Percentiles rank a stretch among this genome's conserved stretches.
phyloP scores from a whole-genome alignment of 2,329 filamentous ascomycete genomes.

The Cladosporium phlei region DNA sequence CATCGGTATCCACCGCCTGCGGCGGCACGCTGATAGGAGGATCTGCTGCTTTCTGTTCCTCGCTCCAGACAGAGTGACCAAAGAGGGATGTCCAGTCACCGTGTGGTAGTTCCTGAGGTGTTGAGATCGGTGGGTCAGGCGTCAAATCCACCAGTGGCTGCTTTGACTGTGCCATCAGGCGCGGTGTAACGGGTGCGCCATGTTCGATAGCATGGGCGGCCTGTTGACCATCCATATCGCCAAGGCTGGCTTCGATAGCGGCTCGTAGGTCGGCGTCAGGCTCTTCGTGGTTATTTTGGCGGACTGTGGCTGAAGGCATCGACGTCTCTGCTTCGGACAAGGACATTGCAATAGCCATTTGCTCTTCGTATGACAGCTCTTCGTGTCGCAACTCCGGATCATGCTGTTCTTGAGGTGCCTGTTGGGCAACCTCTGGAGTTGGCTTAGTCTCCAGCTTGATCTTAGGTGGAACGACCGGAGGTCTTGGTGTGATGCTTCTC shows the following conservation, averaged over 20 bases:
- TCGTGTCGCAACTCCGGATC: constrained; percentile 18
- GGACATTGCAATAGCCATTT: constrained; percentile 34
- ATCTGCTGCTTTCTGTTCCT: constrained; percentile 13
- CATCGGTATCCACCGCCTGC: constrained; percentile 18
- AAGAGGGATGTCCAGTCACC: constrained; percentile 22
- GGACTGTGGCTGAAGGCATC: constrained; percentile 19
- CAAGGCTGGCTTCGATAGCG: constrained; percentile 33
- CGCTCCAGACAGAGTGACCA: constrained; percentile 15
- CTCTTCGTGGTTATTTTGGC: constrained; percentile 22
- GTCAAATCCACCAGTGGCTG: constrained; percentile 27
- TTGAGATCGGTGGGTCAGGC: constrained; percentile 18
- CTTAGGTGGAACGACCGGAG: constrained; percentile 44
- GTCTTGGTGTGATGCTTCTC: constrained; percentile 38
- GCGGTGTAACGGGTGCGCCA: constrained; percentile 18
- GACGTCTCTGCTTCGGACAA: constrained; percentile 32
- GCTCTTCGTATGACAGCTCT: constrained; percentile 32
- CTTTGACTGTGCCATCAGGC: constrained; percentile 7
- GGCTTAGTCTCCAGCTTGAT: constrained; percentile 29
- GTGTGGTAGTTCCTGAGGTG: constrained; percentile 12
- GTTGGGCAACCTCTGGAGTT: constrained; percentile 14
- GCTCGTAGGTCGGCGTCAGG: constrained; percentile 26
- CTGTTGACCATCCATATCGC: constrained; percentile 26
- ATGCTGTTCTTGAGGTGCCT: constrained; percentile 5
- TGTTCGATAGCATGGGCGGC: constrained; percentile 20
- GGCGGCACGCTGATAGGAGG: constrained; percentile 14